Conservation (phyloP, 2,329 filamentous ascomycete genomes). For the Calonectria pseudoreteaudii region DNA sequence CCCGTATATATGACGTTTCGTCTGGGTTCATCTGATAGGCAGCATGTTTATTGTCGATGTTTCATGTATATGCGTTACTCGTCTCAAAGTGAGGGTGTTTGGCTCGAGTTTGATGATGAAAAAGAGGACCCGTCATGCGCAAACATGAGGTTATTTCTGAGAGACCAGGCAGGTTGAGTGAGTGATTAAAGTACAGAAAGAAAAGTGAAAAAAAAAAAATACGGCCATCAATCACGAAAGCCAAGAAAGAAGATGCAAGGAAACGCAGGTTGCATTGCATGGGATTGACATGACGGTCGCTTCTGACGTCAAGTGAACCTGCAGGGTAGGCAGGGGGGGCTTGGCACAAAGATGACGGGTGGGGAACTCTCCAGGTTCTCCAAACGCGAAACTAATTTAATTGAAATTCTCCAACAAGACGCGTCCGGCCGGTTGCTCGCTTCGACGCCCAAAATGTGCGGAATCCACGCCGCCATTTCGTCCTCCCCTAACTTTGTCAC, state of each 20-base stretch:
- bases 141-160: neutral
- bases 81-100: neutral
- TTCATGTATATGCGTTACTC: neutral
- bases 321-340: neutral
- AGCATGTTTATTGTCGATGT: neutral
- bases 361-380: neutral
- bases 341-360: neutral
- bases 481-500: conserved; percentile 42
- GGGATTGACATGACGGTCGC: neutral
- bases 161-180: neutral
- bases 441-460: conserved; percentile 63
- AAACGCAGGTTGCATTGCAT: neutral
- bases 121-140: neutral
- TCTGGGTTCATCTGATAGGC: conserved; percentile 1
- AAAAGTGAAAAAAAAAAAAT: too few species aligned
- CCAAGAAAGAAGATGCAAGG: neutral
- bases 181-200: neutral
- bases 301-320: neutral
- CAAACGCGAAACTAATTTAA: conserved; percentile 14
- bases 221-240: neutral
- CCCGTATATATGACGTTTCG: neutral
- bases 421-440: conserved; percentile 13
- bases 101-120: neutral
- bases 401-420: conserved; percentile 23
- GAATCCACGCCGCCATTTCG: conserved; percentile 67